phyloP scores from a whole-genome alignment of 768 basidiomycete species.

The Hortiboletus flavorubellus region DNA sequence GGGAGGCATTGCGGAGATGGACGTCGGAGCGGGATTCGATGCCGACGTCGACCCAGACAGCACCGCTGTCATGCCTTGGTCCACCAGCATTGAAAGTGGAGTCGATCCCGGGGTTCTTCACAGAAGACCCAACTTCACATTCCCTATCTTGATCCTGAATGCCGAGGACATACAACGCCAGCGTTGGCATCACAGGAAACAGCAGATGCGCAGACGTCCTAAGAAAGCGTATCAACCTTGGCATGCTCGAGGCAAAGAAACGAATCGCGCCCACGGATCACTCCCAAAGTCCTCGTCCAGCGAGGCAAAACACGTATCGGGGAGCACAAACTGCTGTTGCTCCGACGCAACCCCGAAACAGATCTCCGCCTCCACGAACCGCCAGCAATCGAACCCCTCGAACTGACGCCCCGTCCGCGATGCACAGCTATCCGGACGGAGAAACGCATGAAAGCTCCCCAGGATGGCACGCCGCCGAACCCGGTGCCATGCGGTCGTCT shows the following conservation, averaged over 20 bases:
- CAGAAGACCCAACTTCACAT: constrained; percentile 10
- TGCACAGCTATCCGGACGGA: constrained; percentile 12
- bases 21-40: constrained; percentile 52
- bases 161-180: constrained; percentile 53
- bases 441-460: constrained; percentile 28
- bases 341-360: constrained; percentile 53
- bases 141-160: constrained; percentile 17
- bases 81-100: neutral
- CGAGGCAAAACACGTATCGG: constrained; percentile 51
- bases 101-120: neutral
- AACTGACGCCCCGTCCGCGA: constrained; percentile 7
- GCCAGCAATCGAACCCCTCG: constrained; percentile 43
- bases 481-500: constrained; percentile 26
- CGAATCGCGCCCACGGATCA: constrained; percentile 24
- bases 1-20: constrained; percentile 57
- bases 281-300: constrained; percentile 46
- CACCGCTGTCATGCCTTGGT: constrained; percentile 12
- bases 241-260: neutral
- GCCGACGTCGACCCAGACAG: constrained; percentile 45
- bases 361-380: constrained; percentile 46
- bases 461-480: constrained; percentile 28
- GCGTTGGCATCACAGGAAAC: constrained; percentile 53
- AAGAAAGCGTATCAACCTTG: neutral
- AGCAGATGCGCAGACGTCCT: constrained; percentile 50
- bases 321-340: constrained; percentile 54